A percentile compares a stretch with the other conserved stretches of the same genome.
Conservation (phyloP, 176 grass and related monocot species). For the Rhipidocladum racemiflorum region DNA sequence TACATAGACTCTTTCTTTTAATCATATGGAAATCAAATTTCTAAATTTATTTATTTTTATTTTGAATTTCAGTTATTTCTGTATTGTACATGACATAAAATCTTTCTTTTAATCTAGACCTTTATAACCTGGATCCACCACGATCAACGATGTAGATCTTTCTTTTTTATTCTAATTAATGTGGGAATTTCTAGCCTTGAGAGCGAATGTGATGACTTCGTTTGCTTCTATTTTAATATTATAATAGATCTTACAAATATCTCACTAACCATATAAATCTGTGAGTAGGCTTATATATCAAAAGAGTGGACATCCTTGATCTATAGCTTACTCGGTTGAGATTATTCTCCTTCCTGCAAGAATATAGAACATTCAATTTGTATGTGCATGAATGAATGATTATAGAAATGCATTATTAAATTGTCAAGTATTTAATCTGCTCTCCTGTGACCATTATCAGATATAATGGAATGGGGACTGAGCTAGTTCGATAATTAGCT, state of each 20-base stretch:
- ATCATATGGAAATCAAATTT: no score
- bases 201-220: no score
- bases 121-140: no score
- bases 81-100: no score
- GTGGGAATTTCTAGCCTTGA: no score
- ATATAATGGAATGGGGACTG: background rate
- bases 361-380: constrained; percentile 15
- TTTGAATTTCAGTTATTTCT: no score
- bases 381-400: background rate
- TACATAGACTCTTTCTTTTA: no score
- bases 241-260: constrained; percentile 13
- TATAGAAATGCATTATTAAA: constrained; percentile 3
- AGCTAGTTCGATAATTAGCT: constrained; percentile 9
- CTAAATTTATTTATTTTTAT: no score
- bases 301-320: background rate
- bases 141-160: no score
- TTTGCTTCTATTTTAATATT: no score
- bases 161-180: no score
- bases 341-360: background rate
- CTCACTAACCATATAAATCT: background rate
- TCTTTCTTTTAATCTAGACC: no score
- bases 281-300: background rate
- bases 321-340: background rate
- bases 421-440: constrained; percentile 1
- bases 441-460: constrained; percentile 23